Base-by-base conservation (phyloP, 192 early-diverging fungal species). In the Coemansia sp. region DNA sequence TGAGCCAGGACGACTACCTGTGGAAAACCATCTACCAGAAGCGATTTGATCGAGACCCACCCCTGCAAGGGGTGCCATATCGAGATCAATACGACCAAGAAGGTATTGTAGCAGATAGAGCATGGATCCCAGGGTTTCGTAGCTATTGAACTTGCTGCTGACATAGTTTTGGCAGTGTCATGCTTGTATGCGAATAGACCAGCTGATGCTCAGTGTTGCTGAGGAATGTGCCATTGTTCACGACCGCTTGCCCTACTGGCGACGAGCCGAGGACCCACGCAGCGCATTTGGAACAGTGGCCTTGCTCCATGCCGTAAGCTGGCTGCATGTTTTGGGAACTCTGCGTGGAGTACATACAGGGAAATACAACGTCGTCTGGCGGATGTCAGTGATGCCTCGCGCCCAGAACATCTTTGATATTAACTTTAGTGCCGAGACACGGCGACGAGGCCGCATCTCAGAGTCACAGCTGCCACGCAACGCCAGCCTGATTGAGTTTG, bases 351-450 rank as follows among this genome's bases (percentile, higher is more conserved):
- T 79, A 2, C 77, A 79, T 33, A 60, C 68, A 0, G 77, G 77
- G 38, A 74, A 21, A 24, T 79, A 79, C 50, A 64, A 63, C 2
- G 68, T 70, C 3, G 56, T 79, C 58, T 79, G 77, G 77, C 71
- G 77, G 7, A 64, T 79, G 24, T 66, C 62, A 1, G 65, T 71
- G 2, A 21, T 79, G n/a, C 76, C 76, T 9, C 71, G 45, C 2
- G 76, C 76, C 2, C 67, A 62, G 43, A 59, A 66, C 40, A 65
- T 79, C 31, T 79, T 70, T 35, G 67, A 62, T 10, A 73, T 79
- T 14, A 38, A 38, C 1, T 79, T 79, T 42, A 60, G 55, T 8
- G 76, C 70, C 38, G 48, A 70, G 55, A 37, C 76, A 11, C 24
- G 28, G 20, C 56, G 56, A 36, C 40, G 20, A 18, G 33, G 61